Base-by-base conservation (phyloP, 805 yeast genomes). In the Isabelozyma gotoi region DNA sequence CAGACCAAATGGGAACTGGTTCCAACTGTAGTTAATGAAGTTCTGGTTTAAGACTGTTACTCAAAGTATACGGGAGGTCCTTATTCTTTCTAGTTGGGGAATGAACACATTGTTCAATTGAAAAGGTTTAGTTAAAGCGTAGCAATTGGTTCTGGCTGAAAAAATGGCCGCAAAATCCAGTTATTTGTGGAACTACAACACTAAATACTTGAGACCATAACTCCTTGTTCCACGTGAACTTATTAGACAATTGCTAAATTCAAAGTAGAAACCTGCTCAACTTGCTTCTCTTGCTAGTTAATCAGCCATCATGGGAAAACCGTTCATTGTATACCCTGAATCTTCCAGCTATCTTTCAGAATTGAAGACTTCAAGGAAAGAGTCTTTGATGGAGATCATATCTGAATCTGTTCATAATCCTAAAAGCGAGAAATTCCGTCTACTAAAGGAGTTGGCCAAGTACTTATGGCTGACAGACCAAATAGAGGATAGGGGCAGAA, bases 401-500 rank as follows among this genome's bases (percentile, higher is more conserved):
- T 35, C 38, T 10, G 38, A 35, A 8, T n/a, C 20, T 2, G 7
- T 19, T 18, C 14, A n/a, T 8, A 15, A 18, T 17, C 20, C 24
- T 8, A 35, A 35, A 35, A n/a, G 20, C 24, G 24, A 19, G 4
- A 7, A 17, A 12, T 18, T 14, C 11, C 27, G 32, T 12, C 18
- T 16, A 3, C 39, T 36, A 7, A 19, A 16, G 15, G 19, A 24
- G 20, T n/a, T 36, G n/a, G 39, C 39, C n/a, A 20, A 24, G 20
- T 12, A n/a, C 18, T 36, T 36, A 8, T 36, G 39, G 39, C 12
- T 24, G 29, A 16, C 32, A 12, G n/a, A n/a, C 4, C 15, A 20
- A n/a, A 17, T 14, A 19, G 20, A 19, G 38, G 18, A 35, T 19
- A 17, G 38, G 19, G 38, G 38, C 20, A 35, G 38, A 35, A 35